Percentiles rank a stretch among this genome's conserved stretches.
Conservation (phyloP, 2,329 filamentous ascomycete species). For the Penicillium sp. region DNA sequence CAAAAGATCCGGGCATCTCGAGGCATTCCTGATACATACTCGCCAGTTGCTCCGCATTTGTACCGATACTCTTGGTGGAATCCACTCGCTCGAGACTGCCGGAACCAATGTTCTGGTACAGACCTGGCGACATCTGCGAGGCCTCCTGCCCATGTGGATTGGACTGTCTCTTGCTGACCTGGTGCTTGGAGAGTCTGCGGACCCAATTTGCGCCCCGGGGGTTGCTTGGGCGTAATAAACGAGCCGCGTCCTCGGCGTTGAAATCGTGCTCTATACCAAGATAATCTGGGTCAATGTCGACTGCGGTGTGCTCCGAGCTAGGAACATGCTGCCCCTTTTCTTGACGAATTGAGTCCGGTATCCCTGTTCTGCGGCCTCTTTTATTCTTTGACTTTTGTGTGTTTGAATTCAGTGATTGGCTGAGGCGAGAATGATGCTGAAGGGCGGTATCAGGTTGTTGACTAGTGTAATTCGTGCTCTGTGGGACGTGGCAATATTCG, state of each 20-base stretch:
- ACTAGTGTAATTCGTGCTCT: constrained; percentile 10
- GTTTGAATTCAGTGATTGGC: constrained; percentile 12
- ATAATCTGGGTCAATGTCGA: constrained; percentile 12
- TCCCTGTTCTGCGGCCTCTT: neutral
- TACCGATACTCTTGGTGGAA: constrained; percentile 24
- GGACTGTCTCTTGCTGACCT: constrained; percentile 19
- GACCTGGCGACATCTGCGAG: constrained; percentile 19
- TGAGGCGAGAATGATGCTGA: constrained; percentile 12
- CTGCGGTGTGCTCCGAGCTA: constrained; percentile 2
- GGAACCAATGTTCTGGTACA: constrained; percentile 22
- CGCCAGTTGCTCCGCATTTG: constrained; percentile 28
- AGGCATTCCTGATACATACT: constrained; percentile 36
- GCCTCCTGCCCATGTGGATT: constrained; percentile 16
- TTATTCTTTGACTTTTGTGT: constrained; percentile 2
- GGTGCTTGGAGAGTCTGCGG: constrained; percentile 22
- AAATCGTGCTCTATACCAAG: constrained; percentile 9
- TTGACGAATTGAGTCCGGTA: neutral
- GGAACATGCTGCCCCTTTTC: neutral
- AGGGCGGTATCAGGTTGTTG: constrained; percentile 5
- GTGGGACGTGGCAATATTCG: constrained; percentile 15
- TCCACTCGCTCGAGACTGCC: constrained; percentile 20
- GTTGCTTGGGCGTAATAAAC: constrained; percentile 13
- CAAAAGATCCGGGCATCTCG: constrained; percentile 34
- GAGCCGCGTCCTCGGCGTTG: constrained; percentile 14
- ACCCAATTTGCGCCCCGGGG: constrained; percentile 24